phyloP scores from a whole-genome alignment of 2,329 filamentous ascomycete species.

The Chalaropsis thielavioides region DNA sequence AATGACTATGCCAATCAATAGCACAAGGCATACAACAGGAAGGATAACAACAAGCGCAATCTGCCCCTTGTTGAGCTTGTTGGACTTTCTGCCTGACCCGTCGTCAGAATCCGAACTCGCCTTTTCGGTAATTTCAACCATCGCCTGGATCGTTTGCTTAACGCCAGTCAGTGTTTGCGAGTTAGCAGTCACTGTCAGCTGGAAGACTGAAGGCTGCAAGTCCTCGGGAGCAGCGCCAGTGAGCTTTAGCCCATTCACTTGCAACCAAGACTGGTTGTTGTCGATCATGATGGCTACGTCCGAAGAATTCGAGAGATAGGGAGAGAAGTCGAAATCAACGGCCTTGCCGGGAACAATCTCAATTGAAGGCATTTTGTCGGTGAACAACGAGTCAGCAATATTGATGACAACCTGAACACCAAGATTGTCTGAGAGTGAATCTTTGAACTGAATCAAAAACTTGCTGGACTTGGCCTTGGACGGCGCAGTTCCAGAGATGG shows the following conservation, averaged over 20 bases:
- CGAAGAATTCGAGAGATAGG: slow-evolving; percentile 29
- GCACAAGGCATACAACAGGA: slow-evolving; percentile 27
- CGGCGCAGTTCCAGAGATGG: slow-evolving; percentile 50
- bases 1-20: slow-evolving; percentile 25
- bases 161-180: slow-evolving; percentile 16
- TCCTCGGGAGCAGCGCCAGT: slow-evolving; percentile 28
- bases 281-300: slow-evolving; percentile 28
- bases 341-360: slow-evolving; percentile 28
- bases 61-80: slow-evolving; percentile 19
- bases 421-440: slow-evolving; percentile 45
- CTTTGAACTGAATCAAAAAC: slow-evolving; percentile 46
- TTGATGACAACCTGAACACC: slow-evolving; percentile 35
- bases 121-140: slow-evolving; percentile 26
- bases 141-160: slow-evolving; percentile 20
- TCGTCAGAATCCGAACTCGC: slow-evolving; percentile 19
- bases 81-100: slow-evolving; percentile 20
- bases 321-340: slow-evolving; percentile 31
- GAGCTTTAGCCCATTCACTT: slow-evolving; percentile 27
- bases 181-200: slow-evolving; percentile 15
- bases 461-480: slow-evolving; percentile 43
- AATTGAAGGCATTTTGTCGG: slow-evolving; percentile 26
- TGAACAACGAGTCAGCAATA: slow-evolving; percentile 28
- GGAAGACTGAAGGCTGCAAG: not conserved
- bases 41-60: slow-evolving; percentile 33
- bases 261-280: slow-evolving; percentile 32